Base-by-base conservation (phyloP, 2,329 filamentous ascomycete genomes). In the Botryosphaeria agaves region DNA sequence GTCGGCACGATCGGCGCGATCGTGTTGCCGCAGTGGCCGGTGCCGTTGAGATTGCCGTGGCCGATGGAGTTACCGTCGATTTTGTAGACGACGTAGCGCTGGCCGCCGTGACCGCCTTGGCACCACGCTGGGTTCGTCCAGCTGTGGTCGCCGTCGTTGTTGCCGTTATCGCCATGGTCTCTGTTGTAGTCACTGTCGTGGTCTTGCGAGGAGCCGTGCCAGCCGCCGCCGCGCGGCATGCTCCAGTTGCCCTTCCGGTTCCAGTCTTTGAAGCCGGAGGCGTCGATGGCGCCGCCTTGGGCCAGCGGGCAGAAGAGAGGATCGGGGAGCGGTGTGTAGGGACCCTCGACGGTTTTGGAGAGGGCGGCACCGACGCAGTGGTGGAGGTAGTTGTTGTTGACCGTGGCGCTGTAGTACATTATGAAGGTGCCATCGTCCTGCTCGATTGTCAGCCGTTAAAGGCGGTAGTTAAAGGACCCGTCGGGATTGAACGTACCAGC, bases 331-430 rank as follows among this genome's bases (percentile, higher is more conserved):
- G 47, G 42, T 7, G 38, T 34, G 31, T 45, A 52, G 6, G 48
- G 43, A 9, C 45, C 45, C 7, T 38, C 36, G 25, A 46, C 32
- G 15, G 32, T 41, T 27, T 29, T 37, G 34, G 38, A 35, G 14
- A 34, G 42, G 14, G 39, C 47, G 19, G 31, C 41, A 32, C 44
- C 42, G 11, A 51, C 29, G 34, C 48, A 50, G 30, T 51, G 29
- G 14, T 7, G n/a, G 7, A 9, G 5, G 2, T 36, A 35, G 23
- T 37, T n/a, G n/a, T n/a, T n/a, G n/a, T n/a, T n/a, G n/a, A n/a
- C n/a, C n/a, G 41, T 41, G 5, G 49, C 49, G 23, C 39, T 41
- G 35, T 41, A 47, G 35, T 49, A 45, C 36, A 48, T 35, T 7
- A 47, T 33, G 37, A 43, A 48, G 6, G 23, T 29, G 4, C 43